Conservation (phyloP, 768 basidiomycete species). For the Kwoniella botswanensis region DNA sequence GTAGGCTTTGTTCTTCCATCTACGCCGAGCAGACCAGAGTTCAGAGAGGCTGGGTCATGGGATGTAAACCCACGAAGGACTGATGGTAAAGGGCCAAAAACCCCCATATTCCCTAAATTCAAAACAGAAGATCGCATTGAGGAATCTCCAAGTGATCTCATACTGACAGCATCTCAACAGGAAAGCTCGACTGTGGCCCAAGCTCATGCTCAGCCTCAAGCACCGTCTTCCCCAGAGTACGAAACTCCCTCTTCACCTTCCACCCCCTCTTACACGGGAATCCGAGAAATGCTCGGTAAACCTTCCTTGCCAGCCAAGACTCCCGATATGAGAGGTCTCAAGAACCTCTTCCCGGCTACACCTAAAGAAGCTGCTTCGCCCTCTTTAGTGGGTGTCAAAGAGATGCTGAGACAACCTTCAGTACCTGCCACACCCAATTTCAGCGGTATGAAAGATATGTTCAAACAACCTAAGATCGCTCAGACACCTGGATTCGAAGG, state of each 20-base stretch:
- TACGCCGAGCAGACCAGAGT: conserved; percentile 33
- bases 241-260: conserved; percentile 22
- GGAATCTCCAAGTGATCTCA: not conserved
- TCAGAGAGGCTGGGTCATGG: conserved; percentile 19
- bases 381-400: conserved; percentile 33
- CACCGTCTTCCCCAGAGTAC: conserved; percentile 7
- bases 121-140: conserved; percentile 2
- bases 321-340: conserved; percentile 41
- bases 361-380: conserved; percentile 28
- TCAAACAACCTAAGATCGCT: conserved; percentile 12
- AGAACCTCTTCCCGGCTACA: conserved; percentile 34
- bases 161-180: not conserved
- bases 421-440: conserved; percentile 44
- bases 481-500: conserved; percentile 38
- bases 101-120: conserved; percentile 24
- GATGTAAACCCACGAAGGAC: conserved; percentile 20
- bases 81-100: conserved; percentile 9
- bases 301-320: conserved; percentile 32
- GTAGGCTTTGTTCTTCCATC: conserved; percentile 47
- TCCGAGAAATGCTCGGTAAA: conserved; percentile 27
- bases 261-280: conserved; percentile 33
- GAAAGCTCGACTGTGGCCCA: not conserved
- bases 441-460: conserved; percentile 35
- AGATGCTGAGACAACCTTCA: conserved; percentile 27
- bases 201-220: not conserved